Evolutionary conservation across 129 eudicot genomes (phyloP), one percentile per base, ranked within the genome.

Genomic region (Cynara cardunculus): DNA sequence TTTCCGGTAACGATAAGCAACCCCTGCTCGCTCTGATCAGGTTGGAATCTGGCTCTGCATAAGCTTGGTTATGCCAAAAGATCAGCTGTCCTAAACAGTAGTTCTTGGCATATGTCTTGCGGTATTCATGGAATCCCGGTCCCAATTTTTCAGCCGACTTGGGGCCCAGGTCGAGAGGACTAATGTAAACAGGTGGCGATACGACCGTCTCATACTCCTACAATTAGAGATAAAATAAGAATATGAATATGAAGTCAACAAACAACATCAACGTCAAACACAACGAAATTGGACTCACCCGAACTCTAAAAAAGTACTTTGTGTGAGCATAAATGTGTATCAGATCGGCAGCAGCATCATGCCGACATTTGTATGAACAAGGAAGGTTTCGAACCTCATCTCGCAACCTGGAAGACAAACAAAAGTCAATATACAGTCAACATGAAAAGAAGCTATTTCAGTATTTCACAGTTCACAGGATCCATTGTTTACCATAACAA

Each of bases 321-420:
- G 99, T 96, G 87, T 91, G 82, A 74, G 99, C 99, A 83, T 92
- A 93, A 72, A 93, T 65, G 84, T 96, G 99, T 69, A 96, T 93
- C 85, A 96, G 84, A 81, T 96, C 99, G 24, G 99, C 99, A 87
- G 99, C 98, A 77, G 99, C 99, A 86, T 96, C 99, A 73, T 96
- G 89, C 21, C 99, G 91, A 81, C 93, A 86, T 81, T 91, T 96
- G 75, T 84, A 82, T 28, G 98, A 81, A 84, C 93, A 96, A 3
- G 88, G 98, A 76, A 96, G 97, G 79, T 84, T 86, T 25, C 98
- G 95, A 73, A 96, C 93, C 87, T 96, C 99, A 69, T 96, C 99
- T 61, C 99, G 86, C 83, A 96, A 87, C 99, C 99, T 95, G 79
- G 25, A 86, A 79, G 7, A 82, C n/a, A 61, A 41, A 69, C 7